Conservation (phyloP, 1,284 basidiomycete species). For the Cronartium quercuum region DNA sequence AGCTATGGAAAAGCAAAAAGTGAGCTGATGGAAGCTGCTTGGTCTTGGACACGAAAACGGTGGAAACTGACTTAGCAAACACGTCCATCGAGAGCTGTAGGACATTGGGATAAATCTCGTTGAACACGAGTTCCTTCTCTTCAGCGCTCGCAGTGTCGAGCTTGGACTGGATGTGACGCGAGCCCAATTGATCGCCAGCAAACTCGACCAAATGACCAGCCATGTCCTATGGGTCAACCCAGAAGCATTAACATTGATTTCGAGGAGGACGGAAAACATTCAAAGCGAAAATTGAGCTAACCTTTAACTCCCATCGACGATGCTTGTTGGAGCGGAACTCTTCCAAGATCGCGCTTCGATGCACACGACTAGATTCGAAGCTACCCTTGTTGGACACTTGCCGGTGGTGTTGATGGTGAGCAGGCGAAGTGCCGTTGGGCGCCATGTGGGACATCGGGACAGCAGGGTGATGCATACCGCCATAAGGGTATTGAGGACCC, state of each 20-base stretch:
- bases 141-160: constrained; percentile 57
- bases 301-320: constrained; percentile 71
- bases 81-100: constrained; percentile 83
- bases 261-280: not conserved
- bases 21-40: constrained; percentile 57
- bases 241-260: not conserved
- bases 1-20: constrained; percentile 51
- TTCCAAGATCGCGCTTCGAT: constrained; percentile 66
- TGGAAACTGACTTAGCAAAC: constrained; percentile 70
- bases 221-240: constrained; percentile 62
- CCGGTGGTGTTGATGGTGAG: not conserved
- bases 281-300: constrained; percentile 49
- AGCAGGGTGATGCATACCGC: not conserved
- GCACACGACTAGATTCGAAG: constrained; percentile 24
- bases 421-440: not conserved
- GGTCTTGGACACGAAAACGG: constrained; percentile 7
- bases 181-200: constrained; percentile 83
- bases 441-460: not conserved
- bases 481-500: not conserved
- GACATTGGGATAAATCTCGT: constrained; percentile 78
- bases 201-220: constrained; percentile 83
- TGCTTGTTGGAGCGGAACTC: constrained; percentile 76
- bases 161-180: constrained; percentile 55
- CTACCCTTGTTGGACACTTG: constrained; percentile 14
- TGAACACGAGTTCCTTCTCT: constrained; percentile 59